Base-by-base conservation (phyloP, 1,284 basidiomycete species). In the Binderoboletus segoi region DNA sequence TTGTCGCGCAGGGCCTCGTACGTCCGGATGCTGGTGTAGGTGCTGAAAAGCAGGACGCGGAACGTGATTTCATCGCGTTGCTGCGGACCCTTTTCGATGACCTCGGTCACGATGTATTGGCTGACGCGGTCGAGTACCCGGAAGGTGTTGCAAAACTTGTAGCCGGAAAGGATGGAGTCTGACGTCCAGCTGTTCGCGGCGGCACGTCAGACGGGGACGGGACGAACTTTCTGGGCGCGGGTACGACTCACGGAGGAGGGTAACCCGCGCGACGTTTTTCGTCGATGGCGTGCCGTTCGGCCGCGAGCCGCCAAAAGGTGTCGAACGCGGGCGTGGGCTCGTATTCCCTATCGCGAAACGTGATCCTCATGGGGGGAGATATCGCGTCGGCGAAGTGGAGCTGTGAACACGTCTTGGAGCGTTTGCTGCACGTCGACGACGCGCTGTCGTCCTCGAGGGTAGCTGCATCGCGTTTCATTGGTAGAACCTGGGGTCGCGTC, bases 11-110 rank as follows among this genome's bases (percentile, higher is more conserved):
- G 69, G n/a, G 79, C 71, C 63, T 85, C 77, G 76, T 82, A 89
- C 6, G 86, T 89, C 53, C 78, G 77, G 49, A 83, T 81, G 53
- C 72, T 79, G 51, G 82, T 85, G 69, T 85, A 89, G 7, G 73
- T 73, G 59, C 82, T 81, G 73, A 84, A 89, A 15, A 89, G 73
- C 26, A 85, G 56, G 46, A 87, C 75, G 23, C 86, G 82, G 61
- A 88, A 88, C 18, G 79, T 73, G 51, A 86, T 64, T 65, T 88
- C 86, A 5, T 69, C 68, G 10, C 74, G 77, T 16, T 73, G 67
- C 63, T 85, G 83, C 1, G 80, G 73, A 8, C 86, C 86, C 61
- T 81, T 83, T 63, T 85, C 80, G 57, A 88, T 82, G 42, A 88
- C 83, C 46, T 85, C 76, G 3, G 71, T 63, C 28, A 88, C 75